Percentiles rank a stretch among this genome's conserved stretches.
These are phyloP conservation scores for Verticillium albo-atrum DNA, from an alignment of 2,329 filamentous ascomycete species.

Conservation along the genomic window DNA sequence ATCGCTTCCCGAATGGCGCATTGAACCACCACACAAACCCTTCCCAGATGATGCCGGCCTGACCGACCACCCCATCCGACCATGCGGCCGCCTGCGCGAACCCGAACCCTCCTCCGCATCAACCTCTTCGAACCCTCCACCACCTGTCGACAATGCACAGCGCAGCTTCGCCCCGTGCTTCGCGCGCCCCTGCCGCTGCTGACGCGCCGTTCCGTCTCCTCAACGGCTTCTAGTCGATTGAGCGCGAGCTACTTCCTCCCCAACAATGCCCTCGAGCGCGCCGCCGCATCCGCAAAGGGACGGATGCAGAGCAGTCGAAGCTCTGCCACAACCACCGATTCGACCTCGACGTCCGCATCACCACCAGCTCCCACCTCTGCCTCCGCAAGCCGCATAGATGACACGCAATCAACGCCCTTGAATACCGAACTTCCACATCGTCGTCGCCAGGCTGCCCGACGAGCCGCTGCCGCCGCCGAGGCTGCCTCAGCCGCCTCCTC, in stretches of 20 bases:
- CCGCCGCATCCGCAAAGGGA: conserved; percentile 3
- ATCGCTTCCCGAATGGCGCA: background rate
- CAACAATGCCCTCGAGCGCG: conserved; percentile 9
- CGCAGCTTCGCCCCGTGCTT: background rate
- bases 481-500: background rate
- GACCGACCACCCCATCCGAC: background rate
- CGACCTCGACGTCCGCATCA: background rate
- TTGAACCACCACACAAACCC: background rate
- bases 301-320: background rate
- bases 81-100: conserved; percentile 2
- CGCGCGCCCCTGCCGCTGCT: background rate
- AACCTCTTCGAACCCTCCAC: background rate
- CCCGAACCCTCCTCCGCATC: conserved; percentile 2
- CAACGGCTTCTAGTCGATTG: conserved; percentile 3
- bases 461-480: conserved; percentile 6
- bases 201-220: background rate
- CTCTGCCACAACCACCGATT: conserved; percentile 1
- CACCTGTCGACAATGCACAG: conserved; percentile 1
- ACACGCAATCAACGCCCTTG: conserved; percentile 1
- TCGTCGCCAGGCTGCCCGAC: conserved; percentile 11
- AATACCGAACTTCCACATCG: conserved; percentile 11
- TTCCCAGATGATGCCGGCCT: background rate
- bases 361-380: background rate
- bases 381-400: conserved; percentile 2
- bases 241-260: conserved; percentile 13